Evolutionary conservation across 2,329 filamentous ascomycete genomes (phyloP), one percentile per base, ranked within the genome.

Genomic region (Sporothrix luriei): DNA sequence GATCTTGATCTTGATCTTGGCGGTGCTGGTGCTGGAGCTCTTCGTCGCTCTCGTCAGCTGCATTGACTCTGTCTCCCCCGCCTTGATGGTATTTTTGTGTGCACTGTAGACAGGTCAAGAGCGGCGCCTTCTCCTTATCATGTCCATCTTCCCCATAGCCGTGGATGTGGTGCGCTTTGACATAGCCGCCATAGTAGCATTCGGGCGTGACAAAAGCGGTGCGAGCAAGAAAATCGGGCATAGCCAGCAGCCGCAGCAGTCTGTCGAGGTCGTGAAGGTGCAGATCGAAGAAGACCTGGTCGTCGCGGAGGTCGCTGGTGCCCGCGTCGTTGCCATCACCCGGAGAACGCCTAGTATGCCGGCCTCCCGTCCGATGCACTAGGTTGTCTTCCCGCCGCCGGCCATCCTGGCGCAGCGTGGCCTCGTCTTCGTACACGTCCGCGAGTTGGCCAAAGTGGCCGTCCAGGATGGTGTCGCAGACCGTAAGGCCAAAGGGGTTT

Each of bases 251-350:
- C 7, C 0, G 26, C 10, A 71, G 52, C n/a, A 69, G 14, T 4
- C 61, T 49, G 48, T 71, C 70, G 13, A 73, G 67, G 51, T 73
- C 72, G 0, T 33, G 7, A 11, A 54, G 19, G 11, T 33, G 48
- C 24, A 73, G 65, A 10, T 66, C 6, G 51, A 73, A 73, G 40
- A 71, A 70, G 40, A 71, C 57, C 3, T 68, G 64, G 16, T 70
- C 70, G 26, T 68, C 68, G 24, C 19, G 10, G 21, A 64, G 54
- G 33, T 33, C 49, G 4, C n/a, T 49, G 7, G 9, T 13, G 33
- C 4, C 16, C 21, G 14, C 40, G 24, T 29, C 19, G n/a, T 43
- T 21, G 14, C 40, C 40, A 43, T 11, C 40, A 16, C 14, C 40
- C 3, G 11, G 40, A 16, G 11, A 13, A 4, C 11, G 40, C 14